Percentiles rank a stretch among this genome's conserved stretches.
Evolutionary conservation across 192 early-diverging fungal genomes (phyloP).

Genomic region (Gamsiella multidivaricata): DNA sequence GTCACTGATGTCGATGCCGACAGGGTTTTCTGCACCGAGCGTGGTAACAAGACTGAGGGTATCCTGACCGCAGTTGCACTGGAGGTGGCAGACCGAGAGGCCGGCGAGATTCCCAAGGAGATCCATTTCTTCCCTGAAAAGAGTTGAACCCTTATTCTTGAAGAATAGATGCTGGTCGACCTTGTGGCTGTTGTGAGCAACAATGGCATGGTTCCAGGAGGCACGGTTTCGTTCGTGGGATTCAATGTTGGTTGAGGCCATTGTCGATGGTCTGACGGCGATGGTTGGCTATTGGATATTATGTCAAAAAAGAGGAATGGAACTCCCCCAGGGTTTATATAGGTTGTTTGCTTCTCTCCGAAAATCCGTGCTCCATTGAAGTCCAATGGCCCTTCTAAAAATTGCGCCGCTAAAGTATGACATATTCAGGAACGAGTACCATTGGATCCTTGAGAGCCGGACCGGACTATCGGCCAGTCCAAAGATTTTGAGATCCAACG

Average conservation of each 20-base stretch:
- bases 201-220: slow-evolving; percentile 41
- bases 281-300: neutral
- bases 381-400: no score
- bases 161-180: slow-evolving; percentile 47
- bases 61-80: slow-evolving; percentile 49
- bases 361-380: no score
- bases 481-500: no score
- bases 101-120: slow-evolving; percentile 37
- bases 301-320: neutral
- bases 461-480: no score
- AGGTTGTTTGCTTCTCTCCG: no score
- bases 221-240: slow-evolving; percentile 37
- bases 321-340: no score
- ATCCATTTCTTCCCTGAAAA: slow-evolving; percentile 40
- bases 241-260: slow-evolving; percentile 3
- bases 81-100: slow-evolving; percentile 43
- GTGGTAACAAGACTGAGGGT: slow-evolving; percentile 40
- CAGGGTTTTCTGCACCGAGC: slow-evolving; percentile 35
- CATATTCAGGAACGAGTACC: no score
- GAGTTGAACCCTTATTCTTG: slow-evolving; percentile 33
- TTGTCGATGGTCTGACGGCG: neutral
- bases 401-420: no score
- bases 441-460: no score
- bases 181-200: slow-evolving; percentile 51
- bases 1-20: slow-evolving; percentile 52